A percentile compares a stretch with the other conserved stretches of the same genome.
Conservation (phyloP, 176 grass and related monocot genomes). For the Triticum timopheevii region DNA sequence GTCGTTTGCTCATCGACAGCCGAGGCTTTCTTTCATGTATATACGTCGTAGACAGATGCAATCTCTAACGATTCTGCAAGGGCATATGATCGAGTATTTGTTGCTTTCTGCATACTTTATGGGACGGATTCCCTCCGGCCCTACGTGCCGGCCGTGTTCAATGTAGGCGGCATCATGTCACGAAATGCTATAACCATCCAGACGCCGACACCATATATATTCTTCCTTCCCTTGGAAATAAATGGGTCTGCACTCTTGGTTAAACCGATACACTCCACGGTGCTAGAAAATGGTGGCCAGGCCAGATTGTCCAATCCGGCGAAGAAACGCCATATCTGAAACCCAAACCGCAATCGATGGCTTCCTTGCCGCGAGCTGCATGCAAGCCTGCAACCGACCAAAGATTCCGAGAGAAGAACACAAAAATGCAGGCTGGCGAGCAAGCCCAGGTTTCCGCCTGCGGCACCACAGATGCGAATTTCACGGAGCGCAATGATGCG, state of each 20-base stretch:
- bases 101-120: constrained; percentile 46
- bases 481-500: background rate
- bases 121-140: constrained; percentile 24
- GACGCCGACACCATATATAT: constrained; percentile 31
- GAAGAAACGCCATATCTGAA: background rate
- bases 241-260: background rate
- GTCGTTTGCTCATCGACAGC: background rate
- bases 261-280: background rate
- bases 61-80: background rate
- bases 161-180: constrained; percentile 17
- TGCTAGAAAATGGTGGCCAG: background rate
- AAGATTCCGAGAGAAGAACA: constrained; percentile 6
- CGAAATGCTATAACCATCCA: constrained; percentile 27
- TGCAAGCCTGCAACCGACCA: background rate
- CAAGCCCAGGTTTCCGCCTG: background rate
- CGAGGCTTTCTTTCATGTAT: background rate
- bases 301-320: background rate
- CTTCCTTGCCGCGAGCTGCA: background rate
- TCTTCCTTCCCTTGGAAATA: background rate
- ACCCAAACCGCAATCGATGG: background rate
- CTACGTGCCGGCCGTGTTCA: constrained; percentile 16
- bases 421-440: background rate
- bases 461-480: background rate
- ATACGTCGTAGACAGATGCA: background rate
- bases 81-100: background rate